Evolutionary conservation across 805 yeast species (phyloP).

Genomic region (Barnettozyma californica): DNA sequence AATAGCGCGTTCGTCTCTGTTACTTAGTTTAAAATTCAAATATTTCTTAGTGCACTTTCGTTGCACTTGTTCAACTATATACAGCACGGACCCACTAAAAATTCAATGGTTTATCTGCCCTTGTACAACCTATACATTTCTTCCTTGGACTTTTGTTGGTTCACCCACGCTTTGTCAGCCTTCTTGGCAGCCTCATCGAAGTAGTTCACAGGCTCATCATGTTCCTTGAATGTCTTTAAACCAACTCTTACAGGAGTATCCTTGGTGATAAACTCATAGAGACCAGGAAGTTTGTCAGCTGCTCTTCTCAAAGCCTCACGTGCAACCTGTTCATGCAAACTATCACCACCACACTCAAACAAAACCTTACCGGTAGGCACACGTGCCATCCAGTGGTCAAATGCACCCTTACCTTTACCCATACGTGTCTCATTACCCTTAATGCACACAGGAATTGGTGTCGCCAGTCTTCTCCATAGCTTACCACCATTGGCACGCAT

Average conservation of each 20-base stretch:
- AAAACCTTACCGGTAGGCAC: slow-evolving; percentile 93
- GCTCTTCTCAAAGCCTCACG: slow-evolving; percentile 88
- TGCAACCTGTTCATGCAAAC: slow-evolving; percentile 84
- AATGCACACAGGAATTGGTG: slow-evolving; percentile 85
- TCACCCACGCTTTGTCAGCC: slow-evolving; percentile 64
- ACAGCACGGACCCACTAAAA: background rate
- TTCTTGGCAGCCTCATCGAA: slow-evolving; percentile 46
- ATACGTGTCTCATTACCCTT: slow-evolving; percentile 99
- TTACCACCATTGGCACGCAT: slow-evolving; percentile 74
- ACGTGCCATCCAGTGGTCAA: slow-evolving; percentile 95
- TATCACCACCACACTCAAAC: slow-evolving; percentile 73
- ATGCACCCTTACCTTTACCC: slow-evolving; percentile 99
- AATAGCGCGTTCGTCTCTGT: background rate
- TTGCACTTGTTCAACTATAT: slow-evolving; percentile 1
- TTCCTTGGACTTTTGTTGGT: slow-evolving; percentile 44
- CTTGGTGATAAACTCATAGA: slow-evolving; percentile 73
- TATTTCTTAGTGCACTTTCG: background rate
- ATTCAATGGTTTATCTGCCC: slow-evolving; percentile 41
- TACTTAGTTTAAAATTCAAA: background rate
- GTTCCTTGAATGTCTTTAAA: slow-evolving; percentile 45
- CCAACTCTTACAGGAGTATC: slow-evolving; percentile 70
- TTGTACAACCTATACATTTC: slow-evolving; percentile 54
- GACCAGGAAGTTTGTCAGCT: slow-evolving; percentile 87
- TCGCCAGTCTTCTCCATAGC: slow-evolving; percentile 73
- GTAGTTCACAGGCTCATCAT: slow-evolving; percentile 44